A percentile compares a stretch with the other conserved stretches of the same genome.
These are phyloP conservation scores for Coemansia sp. DNA, from an alignment of 192 early-diverging fungal genomes.

Conservation along the genomic window DNA sequence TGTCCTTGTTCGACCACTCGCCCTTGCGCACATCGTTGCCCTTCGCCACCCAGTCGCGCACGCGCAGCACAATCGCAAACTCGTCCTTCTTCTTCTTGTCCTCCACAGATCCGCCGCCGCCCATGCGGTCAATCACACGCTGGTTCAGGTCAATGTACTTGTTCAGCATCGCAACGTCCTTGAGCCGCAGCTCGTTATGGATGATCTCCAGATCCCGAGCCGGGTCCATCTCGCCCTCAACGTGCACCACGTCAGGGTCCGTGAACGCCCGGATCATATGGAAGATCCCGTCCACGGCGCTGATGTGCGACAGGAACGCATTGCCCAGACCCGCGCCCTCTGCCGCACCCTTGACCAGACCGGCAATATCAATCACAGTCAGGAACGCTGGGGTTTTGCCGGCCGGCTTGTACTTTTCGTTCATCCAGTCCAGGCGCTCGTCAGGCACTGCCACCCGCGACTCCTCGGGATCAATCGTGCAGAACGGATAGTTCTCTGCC, in stretches of 20 bases:
- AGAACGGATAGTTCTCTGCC: slow-evolving; percentile 98
- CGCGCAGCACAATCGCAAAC: slow-evolving; percentile 68
- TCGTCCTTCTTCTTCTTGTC: slow-evolving; percentile 94
- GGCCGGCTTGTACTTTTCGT: slow-evolving; percentile 65
- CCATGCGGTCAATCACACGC: slow-evolving; percentile 60
- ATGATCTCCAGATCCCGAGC: slow-evolving; percentile 92
- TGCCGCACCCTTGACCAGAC: slow-evolving; percentile 89
- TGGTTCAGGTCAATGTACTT: slow-evolving; percentile 59
- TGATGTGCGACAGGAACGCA: slow-evolving; percentile 91
- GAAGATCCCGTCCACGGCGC: slow-evolving; percentile 81
- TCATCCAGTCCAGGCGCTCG: slow-evolving; percentile 81
- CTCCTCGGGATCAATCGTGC: slow-evolving; percentile 93
- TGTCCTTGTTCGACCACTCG: slow-evolving; percentile 88
- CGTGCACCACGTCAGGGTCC: slow-evolving; percentile 92
- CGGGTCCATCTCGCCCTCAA: slow-evolving; percentile 87
- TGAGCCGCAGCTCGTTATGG: slow-evolving; percentile 86
- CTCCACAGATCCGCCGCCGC: slow-evolving; percentile 62
- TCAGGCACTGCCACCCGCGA: slow-evolving; percentile 91
- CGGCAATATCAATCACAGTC: slow-evolving; percentile 96
- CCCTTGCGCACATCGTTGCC: slow-evolving; percentile 89
- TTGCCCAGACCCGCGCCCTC: slow-evolving; percentile 84
- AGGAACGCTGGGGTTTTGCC: slow-evolving; percentile 75
- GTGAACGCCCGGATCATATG: slow-evolving; percentile 88
- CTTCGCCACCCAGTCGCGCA: slow-evolving; percentile 73
- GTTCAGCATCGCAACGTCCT: slow-evolving; percentile 26